Base-by-base conservation (phyloP, 306 rosid species). In the Medicago arabica region DNA sequence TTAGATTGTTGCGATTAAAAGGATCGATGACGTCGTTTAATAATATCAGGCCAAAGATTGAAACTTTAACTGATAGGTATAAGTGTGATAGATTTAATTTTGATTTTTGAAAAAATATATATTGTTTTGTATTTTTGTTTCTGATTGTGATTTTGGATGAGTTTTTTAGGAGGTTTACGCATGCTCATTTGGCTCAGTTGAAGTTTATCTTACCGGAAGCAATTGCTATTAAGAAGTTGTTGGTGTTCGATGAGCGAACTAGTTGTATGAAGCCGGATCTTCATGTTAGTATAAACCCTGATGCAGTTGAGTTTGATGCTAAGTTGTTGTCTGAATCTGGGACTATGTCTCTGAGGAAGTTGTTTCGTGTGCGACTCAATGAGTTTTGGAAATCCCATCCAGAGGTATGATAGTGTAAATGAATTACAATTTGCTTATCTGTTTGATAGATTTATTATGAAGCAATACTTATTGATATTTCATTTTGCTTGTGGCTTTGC, bases 181-280 rank as follows among this genome's bases (percentile, higher is more conserved):
- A 78, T 40, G 18, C 70, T 41, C 91, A 91, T 85, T 69, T 94
- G 78, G 98, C 97, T 36, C 93, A 94, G 71, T 61, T 94, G 86
- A 91, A 89, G 82, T 88, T 76, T 63, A 74, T 91, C 31, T 83
- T 91, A 18, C 93, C 88, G n/a, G 91, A 90, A 84, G 98, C 80
- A 16, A 77, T 94, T 67, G 86, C 34, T 78, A 61, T 87, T 16
- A 86, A 88, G 86, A 90, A 78, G 71, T 23, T 85, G 13, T 67
- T 82, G 1, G 71, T 80, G 69, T 77, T 75, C 41, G 92, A 91
- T 53, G 94, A 90, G 75, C 71, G 67, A 49, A 85, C 88, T 2
- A 73, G 93, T 51, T 86, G 93, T 81, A 85, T 88, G 93, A 87
- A 83, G 81, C 94, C 91, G 1, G 96, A 94, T 69, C 90, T 94